Evolutionary conservation across 352 stramenopile genomes (phyloP), one percentile per base, ranked within the genome.

Genomic region (Thalassiosira gravida): DNA sequence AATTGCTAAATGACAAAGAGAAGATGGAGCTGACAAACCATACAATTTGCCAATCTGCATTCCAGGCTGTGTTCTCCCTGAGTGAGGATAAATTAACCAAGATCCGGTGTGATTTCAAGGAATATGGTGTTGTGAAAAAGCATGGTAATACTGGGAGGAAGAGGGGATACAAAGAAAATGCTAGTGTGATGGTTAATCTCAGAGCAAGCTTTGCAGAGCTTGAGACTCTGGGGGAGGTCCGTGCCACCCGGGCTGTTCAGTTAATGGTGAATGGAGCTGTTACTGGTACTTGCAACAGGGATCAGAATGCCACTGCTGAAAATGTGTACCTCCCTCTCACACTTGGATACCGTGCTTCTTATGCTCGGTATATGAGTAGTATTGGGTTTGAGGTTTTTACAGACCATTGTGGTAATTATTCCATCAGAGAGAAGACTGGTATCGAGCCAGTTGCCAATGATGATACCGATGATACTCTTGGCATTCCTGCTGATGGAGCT

Each of bases 321-420:
- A 16, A 62, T 6, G 14, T 39, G 11, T 62, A 62, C 22, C 53
- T 62, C 3, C 53, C 53, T 25, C n/a, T 62, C 3, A 44, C 20
- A 3, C 25, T 65, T 16, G 56, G 56, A 3, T 65, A 65, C 39
- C 32, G 30, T 2, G 6, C 8, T 14, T 63, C 27, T 24, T 56
- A 3, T 8, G 0, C 14, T 27, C 14, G 14, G 55, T 63, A 63
- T n/a, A 63, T 63, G 55, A 30, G 14, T 27, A 2, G 25, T 3
- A 7, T 63, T 47, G 55, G 55, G 18, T 63, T 47, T 20, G 20
- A 63, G 13, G 55, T 63, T 0, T 25, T n/a, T 13, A 46, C 29
- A 44, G 6, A 13, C 55, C 0, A 46, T 14, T 27, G 27, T 22
- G 5, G 55, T 20, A 32, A n/a, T 50, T 0, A 50, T 32, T 7